phyloP scores from a whole-genome alignment of 352 stramenopile species.

The Phytophthora pistaciae region DNA sequence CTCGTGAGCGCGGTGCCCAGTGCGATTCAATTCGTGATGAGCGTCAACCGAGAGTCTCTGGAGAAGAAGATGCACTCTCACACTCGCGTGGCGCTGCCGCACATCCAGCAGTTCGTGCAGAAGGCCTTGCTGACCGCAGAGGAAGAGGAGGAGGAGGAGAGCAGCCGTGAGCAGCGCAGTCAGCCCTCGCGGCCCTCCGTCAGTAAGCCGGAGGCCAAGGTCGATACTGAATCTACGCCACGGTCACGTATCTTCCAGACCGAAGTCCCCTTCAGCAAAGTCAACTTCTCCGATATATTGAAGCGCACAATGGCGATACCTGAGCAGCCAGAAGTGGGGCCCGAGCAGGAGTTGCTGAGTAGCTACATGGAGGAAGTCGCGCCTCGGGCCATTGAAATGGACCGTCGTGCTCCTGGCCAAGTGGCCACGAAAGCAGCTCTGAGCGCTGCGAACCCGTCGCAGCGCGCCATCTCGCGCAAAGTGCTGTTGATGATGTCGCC shows the following conservation, averaged over 20 bases:
- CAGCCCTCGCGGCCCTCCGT: not conserved
- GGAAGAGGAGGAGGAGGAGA: conserved; percentile 22
- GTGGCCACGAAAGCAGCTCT: conserved; percentile 25
- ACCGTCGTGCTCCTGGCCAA: conserved; percentile 29
- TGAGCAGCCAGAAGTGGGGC: not conserved
- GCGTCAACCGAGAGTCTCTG: conserved; percentile 22
- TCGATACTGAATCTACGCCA: conserved; percentile 10
- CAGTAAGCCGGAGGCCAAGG: not conserved
- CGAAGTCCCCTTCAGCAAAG: conserved; percentile 19
- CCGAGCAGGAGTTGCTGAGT: conserved; percentile 20
- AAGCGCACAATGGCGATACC: not conserved
- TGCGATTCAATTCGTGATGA: conserved; percentile 35
- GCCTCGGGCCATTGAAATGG: conserved; percentile 24
- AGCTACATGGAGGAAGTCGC: conserved; percentile 31
- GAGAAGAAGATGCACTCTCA: conserved; percentile 31
- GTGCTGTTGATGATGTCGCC: conserved; percentile 26
- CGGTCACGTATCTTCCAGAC: conserved; percentile 26
- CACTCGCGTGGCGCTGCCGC: conserved; percentile 20
- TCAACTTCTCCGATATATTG: not conserved
- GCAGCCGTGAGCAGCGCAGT: not conserved
- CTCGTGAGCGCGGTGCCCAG: conserved; percentile 41
- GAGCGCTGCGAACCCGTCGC: conserved; percentile 21
- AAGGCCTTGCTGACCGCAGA: conserved; percentile 39
- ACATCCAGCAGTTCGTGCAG: conserved; percentile 40
- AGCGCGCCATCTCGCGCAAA: conserved; percentile 29